Conservation (phyloP, 345 rosid genomes). For the Bruguiera sexangula region DNA sequence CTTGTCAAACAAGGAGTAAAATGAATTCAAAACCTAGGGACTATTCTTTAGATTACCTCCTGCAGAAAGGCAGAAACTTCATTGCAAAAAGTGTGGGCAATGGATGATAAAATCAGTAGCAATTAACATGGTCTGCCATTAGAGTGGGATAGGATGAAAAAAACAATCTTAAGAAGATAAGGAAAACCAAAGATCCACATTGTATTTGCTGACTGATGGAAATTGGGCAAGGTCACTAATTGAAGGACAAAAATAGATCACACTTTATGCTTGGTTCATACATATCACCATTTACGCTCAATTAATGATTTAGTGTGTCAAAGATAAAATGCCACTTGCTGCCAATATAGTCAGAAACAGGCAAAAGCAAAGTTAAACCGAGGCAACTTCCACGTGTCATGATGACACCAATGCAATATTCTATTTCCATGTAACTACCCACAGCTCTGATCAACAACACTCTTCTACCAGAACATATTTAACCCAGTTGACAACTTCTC, state of each 20-base stretch:
- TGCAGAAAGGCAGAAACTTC: too few relatives aligned
- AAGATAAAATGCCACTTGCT: neutral
- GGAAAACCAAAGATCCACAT: neutral
- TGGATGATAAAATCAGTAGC: too few relatives aligned
- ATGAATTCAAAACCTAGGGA: too few relatives aligned
- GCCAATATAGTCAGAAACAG: neutral
- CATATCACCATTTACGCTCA: neutral
- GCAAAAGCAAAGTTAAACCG: neutral
- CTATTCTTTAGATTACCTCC: too few relatives aligned
- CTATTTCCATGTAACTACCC: neutral
- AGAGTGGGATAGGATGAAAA: too few relatives aligned
- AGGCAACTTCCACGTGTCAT: neutral
- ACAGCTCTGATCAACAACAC: neutral
- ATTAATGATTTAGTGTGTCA: neutral
- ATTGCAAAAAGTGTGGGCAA: too few relatives aligned
- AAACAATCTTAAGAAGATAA: neutral
- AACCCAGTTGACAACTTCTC: too few relatives aligned
- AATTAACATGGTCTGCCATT: too few relatives aligned
- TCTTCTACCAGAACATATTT: too few relatives aligned
- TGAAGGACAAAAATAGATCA: neutral
- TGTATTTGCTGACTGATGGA: neutral
- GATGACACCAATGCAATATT: neutral
- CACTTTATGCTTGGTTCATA: neutral
- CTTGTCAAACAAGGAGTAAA: too few relatives aligned
- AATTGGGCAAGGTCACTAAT: neutral